These are phyloP conservation scores for Orychophragmus violaceus DNA, from an alignment of 345 rosid species.

Conservation along the genomic window DNA sequence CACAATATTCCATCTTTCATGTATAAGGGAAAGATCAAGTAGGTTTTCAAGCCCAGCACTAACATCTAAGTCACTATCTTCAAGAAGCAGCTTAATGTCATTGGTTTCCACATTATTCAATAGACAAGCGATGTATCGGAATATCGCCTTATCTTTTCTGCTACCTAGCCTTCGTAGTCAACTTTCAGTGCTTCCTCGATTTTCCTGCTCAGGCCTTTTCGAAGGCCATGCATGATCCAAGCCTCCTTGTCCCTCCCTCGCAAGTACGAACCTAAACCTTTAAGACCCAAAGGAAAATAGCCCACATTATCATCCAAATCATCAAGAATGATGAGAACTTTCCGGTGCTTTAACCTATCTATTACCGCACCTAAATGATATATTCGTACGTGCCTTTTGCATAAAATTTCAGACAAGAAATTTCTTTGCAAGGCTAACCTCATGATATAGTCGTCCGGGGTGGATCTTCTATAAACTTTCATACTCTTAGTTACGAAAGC, in stretches of 20 bases:
- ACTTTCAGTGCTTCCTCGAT: constrained; percentile 5
- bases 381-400: background rate
- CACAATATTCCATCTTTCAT: background rate
- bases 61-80: background rate
- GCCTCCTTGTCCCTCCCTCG: background rate
- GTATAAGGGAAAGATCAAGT: constrained; percentile 10
- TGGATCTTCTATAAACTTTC: background rate
- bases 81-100: background rate
- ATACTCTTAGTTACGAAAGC: background rate
- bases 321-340: background rate
- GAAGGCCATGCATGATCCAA: constrained; percentile 14
- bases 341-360: background rate
- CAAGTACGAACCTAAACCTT: constrained; percentile 15
- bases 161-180: constrained; percentile 21
- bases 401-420: background rate
- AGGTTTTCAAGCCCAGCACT: background rate
- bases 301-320: background rate
- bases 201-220: background rate
- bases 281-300: constrained; percentile 29
- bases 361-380: background rate
- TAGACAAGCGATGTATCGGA: constrained; percentile 33
- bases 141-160: background rate
- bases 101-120: background rate
- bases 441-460: background rate
- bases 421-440: background rate